Evolutionary conservation across 2,329 filamentous ascomycete species (phyloP).

Genomic region (Xylariaceae sp.): DNA sequence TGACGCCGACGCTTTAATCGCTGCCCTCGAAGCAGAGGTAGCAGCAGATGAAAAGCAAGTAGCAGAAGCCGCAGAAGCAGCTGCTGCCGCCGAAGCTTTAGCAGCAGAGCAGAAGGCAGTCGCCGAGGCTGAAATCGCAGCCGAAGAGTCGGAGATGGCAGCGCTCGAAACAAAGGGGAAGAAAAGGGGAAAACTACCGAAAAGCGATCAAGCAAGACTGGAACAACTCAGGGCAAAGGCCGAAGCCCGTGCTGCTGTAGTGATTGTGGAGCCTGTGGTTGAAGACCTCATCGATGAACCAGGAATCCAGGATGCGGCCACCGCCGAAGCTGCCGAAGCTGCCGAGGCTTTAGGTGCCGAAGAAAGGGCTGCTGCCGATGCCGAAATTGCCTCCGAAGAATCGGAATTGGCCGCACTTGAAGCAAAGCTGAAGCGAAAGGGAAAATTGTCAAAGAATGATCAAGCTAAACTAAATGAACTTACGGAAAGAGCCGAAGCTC

Average conservation of each 20-base stretch:
- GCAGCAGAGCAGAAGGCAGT: too few species aligned
- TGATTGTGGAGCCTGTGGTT: slow-evolving; percentile 8
- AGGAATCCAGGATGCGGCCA: slow-evolving; percentile 10
- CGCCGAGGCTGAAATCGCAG: slow-evolving; percentile 4
- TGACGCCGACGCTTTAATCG: slow-evolving; percentile 23
- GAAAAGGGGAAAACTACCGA: slow-evolving; percentile 5
- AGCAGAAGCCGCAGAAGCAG: background rate
- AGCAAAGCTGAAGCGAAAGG: slow-evolving; percentile 4
- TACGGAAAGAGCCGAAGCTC: slow-evolving; percentile 2
- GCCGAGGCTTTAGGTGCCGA: background rate
- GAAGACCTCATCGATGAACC: slow-evolving; percentile 11
- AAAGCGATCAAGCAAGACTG: slow-evolving; percentile 8
- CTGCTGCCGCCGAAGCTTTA: too few species aligned
- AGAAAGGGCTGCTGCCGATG: background rate
- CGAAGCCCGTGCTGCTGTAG: slow-evolving; percentile 8
- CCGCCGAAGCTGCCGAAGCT: slow-evolving; percentile 4
- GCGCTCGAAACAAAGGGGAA: slow-evolving; percentile 1
- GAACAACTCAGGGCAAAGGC: slow-evolving; percentile 9
- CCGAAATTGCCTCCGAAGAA: slow-evolving; percentile 10
- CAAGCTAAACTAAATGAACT: slow-evolving; percentile 11
- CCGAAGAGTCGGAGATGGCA: slow-evolving; percentile 8
- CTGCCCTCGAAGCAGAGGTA: slow-evolving; percentile 21
- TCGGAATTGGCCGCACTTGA: slow-evolving; percentile 2
- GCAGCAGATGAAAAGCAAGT: slow-evolving; percentile 12
- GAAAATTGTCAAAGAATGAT: slow-evolving; percentile 7